These are phyloP conservation scores for Pholiota molesta DNA, from an alignment of 768 basidiomycete species.

Conservation along the genomic window DNA sequence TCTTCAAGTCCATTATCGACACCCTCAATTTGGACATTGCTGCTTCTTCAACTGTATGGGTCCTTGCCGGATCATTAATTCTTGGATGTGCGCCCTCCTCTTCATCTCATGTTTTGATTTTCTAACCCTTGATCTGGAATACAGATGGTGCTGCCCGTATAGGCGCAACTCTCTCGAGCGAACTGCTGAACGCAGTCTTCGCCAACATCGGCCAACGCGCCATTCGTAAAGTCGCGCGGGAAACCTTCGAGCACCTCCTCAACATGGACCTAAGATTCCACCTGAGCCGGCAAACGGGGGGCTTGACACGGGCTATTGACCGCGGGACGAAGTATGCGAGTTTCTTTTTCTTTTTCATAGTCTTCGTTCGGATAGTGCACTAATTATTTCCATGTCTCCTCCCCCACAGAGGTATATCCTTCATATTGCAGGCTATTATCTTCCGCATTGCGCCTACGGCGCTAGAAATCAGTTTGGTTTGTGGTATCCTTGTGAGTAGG, in stretches of 20 bases:
- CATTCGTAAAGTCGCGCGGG: slow-evolving; percentile 92
- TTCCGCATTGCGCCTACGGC: slow-evolving; percentile 97
- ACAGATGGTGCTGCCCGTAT: slow-evolving; percentile 91
- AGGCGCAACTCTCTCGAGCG: slow-evolving; percentile 86
- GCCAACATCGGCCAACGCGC: slow-evolving; percentile 95
- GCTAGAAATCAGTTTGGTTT: slow-evolving; percentile 94
- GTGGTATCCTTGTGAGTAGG: slow-evolving; percentile 84
- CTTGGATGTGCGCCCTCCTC: slow-evolving; percentile 75
- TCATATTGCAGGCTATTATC: slow-evolving; percentile 88
- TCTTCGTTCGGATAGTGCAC: not conserved
- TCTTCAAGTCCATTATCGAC: slow-evolving; percentile 94
- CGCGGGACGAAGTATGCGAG: slow-evolving; percentile 88
- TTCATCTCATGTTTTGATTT: not conserved
- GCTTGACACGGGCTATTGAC: slow-evolving; percentile 94
- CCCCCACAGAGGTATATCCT: slow-evolving; percentile 83
- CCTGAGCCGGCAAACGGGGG: slow-evolving; percentile 91
- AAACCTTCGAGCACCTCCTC: slow-evolving; percentile 93
- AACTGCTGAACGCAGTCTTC: slow-evolving; percentile 94
- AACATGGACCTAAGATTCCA: slow-evolving; percentile 93
- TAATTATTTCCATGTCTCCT: not conserved
- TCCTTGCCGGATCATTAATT: slow-evolving; percentile 87
- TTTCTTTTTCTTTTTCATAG: not conserved
- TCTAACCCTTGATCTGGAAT: not conserved
- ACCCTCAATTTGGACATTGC: slow-evolving; percentile 84
- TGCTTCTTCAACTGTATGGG: slow-evolving; percentile 79